Evolutionary conservation across 1,139 yeast species (phyloP).

Genomic region (Magnusiomyces suaveolens): DNA sequence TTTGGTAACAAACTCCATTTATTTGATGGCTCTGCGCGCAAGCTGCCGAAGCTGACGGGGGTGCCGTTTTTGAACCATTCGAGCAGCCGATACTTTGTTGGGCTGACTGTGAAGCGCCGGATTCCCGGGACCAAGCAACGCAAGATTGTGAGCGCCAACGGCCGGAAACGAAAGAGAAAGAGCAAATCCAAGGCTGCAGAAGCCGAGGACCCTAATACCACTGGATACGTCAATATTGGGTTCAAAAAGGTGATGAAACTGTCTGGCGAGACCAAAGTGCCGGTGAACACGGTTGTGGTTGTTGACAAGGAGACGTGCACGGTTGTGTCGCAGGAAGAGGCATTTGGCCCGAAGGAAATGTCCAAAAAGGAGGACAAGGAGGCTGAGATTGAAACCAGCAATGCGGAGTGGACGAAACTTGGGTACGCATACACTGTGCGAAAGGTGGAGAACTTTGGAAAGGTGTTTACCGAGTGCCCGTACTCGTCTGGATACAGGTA

Average conservation of each 20-base stretch:
- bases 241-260: slow-evolving; percentile 48
- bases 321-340: slow-evolving; percentile 62
- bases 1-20: slow-evolving; percentile 42
- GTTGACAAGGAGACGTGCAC: slow-evolving; percentile 54
- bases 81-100: slow-evolving; percentile 44
- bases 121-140: slow-evolving; percentile 25
- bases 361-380: slow-evolving; percentile 2
- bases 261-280: slow-evolving; percentile 48
- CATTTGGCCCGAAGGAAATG: slow-evolving; percentile 42
- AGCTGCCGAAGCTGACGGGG: slow-evolving; percentile 61
- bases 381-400: slow-evolving; percentile 17
- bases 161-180: slow-evolving; percentile 36
- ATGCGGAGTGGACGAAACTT: slow-evolving; percentile 13
- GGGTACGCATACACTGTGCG: slow-evolving; percentile 70
- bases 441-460: slow-evolving; percentile 49
- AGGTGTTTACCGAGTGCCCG: slow-evolving; percentile 62
- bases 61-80: slow-evolving; percentile 60
- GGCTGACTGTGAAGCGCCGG: slow-evolving; percentile 55
- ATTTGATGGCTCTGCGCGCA: slow-evolving; percentile 51
- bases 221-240: slow-evolving; percentile 73
- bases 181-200: slow-evolving; percentile 30
- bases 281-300: slow-evolving; percentile 71
- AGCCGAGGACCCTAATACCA: slow-evolving; percentile 28
- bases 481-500: slow-evolving; percentile 61
- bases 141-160: not conserved